Evolutionary conservation across 305 asterid genomes (phyloP).

Genomic region (Euphrasia arctica): DNA sequence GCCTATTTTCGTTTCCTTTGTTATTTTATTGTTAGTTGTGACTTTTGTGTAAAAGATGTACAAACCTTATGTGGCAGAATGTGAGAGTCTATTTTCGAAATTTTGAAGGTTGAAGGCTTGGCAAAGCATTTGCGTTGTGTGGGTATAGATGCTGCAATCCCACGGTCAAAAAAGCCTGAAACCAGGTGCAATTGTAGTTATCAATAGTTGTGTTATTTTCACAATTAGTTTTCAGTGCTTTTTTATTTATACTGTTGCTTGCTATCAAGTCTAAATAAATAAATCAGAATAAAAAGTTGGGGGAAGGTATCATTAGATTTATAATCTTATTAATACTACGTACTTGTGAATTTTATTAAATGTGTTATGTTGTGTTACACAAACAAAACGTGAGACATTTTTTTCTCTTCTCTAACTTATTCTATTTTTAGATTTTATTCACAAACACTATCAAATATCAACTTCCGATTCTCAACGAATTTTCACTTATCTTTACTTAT

Average conservation of each 20-base stretch:
- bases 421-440: too few species aligned
- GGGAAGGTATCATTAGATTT: too few species aligned
- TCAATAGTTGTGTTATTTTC: conserved; percentile 10
- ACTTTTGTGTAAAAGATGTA: background rate
- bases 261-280: background rate
- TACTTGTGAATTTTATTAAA: too few species aligned
- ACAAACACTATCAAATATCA: background rate
- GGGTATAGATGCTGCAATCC: conserved; percentile 92
- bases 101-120: conserved; percentile 77
- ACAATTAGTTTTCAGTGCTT: background rate
- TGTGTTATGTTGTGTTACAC: background rate
- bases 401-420: too few species aligned
- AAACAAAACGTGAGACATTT: background rate
- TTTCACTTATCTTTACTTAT: background rate
- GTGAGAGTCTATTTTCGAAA: conserved; percentile 21
- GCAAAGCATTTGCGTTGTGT: conserved; percentile 95
- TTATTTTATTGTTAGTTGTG: background rate
- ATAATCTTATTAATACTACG: too few species aligned
- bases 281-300: background rate
- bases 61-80: background rate
- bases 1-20: background rate
- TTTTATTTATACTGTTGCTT: background rate
- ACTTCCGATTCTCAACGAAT: background rate
- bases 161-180: conserved; percentile 71
- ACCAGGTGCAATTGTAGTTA: conserved; percentile 48